A percentile compares a stretch with the other conserved stretches of the same genome.
Conservation (phyloP, 2,329 filamentous ascomycete genomes). For the Ilyonectria robusta region DNA sequence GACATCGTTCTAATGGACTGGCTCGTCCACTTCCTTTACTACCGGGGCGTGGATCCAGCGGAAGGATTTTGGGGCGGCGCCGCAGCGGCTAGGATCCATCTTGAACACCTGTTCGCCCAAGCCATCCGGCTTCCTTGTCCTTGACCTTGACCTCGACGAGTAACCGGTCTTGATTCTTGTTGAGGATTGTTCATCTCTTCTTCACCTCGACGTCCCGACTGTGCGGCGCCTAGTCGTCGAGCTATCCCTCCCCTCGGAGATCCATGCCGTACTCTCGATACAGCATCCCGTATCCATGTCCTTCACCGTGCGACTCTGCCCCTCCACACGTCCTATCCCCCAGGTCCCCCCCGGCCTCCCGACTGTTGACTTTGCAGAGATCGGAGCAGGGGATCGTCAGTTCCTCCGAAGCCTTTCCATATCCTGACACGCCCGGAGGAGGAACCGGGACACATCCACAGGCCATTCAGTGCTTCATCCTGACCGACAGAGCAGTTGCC, state of each 20-base stretch:
- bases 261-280: neutral
- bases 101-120: conserved; percentile 1
- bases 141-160: neutral
- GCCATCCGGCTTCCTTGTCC: neutral
- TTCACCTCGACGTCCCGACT: neutral
- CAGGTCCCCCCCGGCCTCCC: conserved; percentile 6
- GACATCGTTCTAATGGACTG: neutral
- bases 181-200: neutral
- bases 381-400: conserved; percentile 15
- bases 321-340: neutral
- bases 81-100: conserved; percentile 19
- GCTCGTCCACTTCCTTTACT: neutral
- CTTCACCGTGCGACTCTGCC: neutral
- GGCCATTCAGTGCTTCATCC: conserved; percentile 12
- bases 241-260: neutral
- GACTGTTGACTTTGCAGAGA: conserved; percentile 16
- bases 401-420: conserved; percentile 1
- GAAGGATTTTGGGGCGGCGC: conserved; percentile 17
- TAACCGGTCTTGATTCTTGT: neutral
- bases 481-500: conserved; percentile 17
- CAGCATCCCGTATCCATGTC: neutral
- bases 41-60: conserved; percentile 2
- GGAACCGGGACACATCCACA: neutral
- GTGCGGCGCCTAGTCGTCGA: neutral
- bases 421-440: conserved; percentile 11